These are phyloP conservation scores for Yarrowia deformans DNA, from an alignment of 805 yeast genomes.

Conservation along the genomic window DNA sequence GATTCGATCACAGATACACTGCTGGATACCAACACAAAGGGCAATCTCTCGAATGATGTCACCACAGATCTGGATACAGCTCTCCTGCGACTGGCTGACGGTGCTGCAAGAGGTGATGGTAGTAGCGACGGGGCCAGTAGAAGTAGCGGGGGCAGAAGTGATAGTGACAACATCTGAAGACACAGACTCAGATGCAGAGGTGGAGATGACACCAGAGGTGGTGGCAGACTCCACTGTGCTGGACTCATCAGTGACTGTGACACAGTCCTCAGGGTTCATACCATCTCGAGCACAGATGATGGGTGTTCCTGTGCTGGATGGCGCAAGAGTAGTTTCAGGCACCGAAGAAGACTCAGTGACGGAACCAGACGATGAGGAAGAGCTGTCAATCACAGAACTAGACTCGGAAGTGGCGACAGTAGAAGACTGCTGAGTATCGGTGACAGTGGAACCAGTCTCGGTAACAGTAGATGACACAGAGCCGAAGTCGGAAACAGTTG, in stretches of 20 bases:
- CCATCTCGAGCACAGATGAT: constrained; percentile 18
- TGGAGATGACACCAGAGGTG: background rate
- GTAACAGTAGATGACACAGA: too few relatives aligned
- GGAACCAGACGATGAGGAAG: background rate
- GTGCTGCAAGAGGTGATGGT: constrained; percentile 16
- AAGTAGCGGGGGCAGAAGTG: background rate
- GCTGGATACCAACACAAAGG: constrained; percentile 12
- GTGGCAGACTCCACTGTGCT: background rate
- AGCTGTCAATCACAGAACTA: background rate
- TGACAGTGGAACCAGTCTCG: background rate
- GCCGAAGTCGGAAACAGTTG: too few relatives aligned
- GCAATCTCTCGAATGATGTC: constrained; percentile 22
- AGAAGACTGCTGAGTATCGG: background rate
- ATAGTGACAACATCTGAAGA: background rate
- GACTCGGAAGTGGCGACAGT: background rate
- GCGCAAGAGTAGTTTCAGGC: background rate
- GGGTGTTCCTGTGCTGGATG: background rate
- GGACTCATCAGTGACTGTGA: background rate
- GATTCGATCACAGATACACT: constrained; percentile 14
- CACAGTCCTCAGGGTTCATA: background rate
- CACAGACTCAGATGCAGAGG: too few relatives aligned
- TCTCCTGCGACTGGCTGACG: background rate
- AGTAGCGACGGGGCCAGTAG: constrained; percentile 10
- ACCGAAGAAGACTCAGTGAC: background rate
- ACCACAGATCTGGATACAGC: constrained; percentile 7